A percentile compares a stretch with the other conserved stretches of the same genome.
These are phyloP conservation scores for Elongisporangium anandrum DNA, from an alignment of 352 stramenopile genomes.

Conservation along the genomic window DNA sequence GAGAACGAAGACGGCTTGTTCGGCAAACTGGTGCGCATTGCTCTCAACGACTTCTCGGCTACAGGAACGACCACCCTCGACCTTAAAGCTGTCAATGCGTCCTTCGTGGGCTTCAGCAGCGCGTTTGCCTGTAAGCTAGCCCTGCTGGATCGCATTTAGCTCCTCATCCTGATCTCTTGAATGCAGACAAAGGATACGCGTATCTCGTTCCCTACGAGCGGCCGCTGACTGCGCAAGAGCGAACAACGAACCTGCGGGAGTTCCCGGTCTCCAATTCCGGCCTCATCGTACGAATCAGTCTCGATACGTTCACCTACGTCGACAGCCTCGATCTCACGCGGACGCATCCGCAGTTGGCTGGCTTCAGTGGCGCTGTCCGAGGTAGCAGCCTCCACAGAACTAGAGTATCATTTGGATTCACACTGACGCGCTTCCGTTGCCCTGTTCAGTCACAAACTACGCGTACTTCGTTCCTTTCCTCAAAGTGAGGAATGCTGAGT, in stretches of 20 bases:
- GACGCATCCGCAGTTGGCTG: slow-evolving; percentile 38
- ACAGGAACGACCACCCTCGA: slow-evolving; percentile 45
- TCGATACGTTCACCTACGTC: slow-evolving; percentile 36
- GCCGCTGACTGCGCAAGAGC: slow-evolving; percentile 36
- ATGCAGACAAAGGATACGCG: slow-evolving; percentile 48
- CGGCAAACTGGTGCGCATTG: slow-evolving; percentile 59
- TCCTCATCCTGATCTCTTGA: neutral
- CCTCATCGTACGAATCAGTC: slow-evolving; percentile 48
- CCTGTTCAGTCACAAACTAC: slow-evolving; percentile 43
- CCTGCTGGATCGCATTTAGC: neutral
- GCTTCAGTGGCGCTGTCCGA: slow-evolving; percentile 62
- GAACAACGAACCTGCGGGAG: slow-evolving; percentile 60
- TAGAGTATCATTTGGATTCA: neutral
- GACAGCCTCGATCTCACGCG: slow-evolving; percentile 50
- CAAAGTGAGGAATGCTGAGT: slow-evolving; percentile 2
- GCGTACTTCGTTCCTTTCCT: slow-evolving; percentile 69
- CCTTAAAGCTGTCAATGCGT: slow-evolving; percentile 37
- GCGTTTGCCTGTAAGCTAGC: slow-evolving; percentile 51
- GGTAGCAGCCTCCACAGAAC: slow-evolving; percentile 14
- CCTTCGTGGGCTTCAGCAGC: slow-evolving; percentile 61
- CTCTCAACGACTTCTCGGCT: slow-evolving; percentile 34
- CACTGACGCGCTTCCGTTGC: neutral
- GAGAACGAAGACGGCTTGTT: slow-evolving; percentile 54
- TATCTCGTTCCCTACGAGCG: slow-evolving; percentile 58
- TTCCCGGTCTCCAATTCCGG: slow-evolving; percentile 67